Evolutionary conservation across 2,329 filamentous ascomycete species (phyloP).

Genomic region (Cladosporium sp.): DNA sequence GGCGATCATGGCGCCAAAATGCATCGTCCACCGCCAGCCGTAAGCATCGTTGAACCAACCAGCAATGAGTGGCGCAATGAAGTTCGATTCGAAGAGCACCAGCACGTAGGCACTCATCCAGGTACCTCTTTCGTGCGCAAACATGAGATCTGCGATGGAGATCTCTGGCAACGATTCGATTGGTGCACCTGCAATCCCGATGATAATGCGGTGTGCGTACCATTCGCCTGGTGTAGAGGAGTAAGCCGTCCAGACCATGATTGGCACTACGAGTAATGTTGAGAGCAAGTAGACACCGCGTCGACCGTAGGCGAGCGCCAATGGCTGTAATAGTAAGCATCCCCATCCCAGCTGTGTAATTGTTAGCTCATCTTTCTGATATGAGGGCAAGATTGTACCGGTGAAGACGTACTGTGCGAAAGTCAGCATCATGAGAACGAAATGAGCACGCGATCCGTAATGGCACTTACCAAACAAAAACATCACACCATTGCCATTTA

Average conservation of each 20-base stretch:
- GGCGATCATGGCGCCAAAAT: slow-evolving; percentile 49
- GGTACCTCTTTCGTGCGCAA: slow-evolving; percentile 25
- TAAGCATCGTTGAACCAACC: slow-evolving; percentile 45
- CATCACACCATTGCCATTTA: too few species aligned
- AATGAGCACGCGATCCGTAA: too few species aligned
- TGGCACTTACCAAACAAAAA: too few species aligned
- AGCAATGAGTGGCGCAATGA: slow-evolving; percentile 38
- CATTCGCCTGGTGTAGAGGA: slow-evolving; percentile 41
- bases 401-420: too few species aligned
- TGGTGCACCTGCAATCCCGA: slow-evolving; percentile 43
- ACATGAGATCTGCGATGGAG: slow-evolving; percentile 24
- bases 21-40: slow-evolving; percentile 46
- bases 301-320: slow-evolving; percentile 44
- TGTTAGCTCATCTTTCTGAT: too few species aligned
- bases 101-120: slow-evolving; percentile 26
- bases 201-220: slow-evolving; percentile 42
- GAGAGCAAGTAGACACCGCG: slow-evolving; percentile 43
- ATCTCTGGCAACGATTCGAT: slow-evolving; percentile 44
- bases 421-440: too few species aligned
- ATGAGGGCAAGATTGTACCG: too few species aligned
- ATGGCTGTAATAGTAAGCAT: too few species aligned
- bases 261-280: slow-evolving; percentile 34
- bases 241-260: slow-evolving; percentile 41
- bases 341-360: too few species aligned
- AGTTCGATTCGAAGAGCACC: slow-evolving; percentile 19